These are phyloP conservation scores for Pyrenula massariospora DNA, from an alignment of 495 filamentous ascomycete species.

Conservation along the genomic window DNA sequence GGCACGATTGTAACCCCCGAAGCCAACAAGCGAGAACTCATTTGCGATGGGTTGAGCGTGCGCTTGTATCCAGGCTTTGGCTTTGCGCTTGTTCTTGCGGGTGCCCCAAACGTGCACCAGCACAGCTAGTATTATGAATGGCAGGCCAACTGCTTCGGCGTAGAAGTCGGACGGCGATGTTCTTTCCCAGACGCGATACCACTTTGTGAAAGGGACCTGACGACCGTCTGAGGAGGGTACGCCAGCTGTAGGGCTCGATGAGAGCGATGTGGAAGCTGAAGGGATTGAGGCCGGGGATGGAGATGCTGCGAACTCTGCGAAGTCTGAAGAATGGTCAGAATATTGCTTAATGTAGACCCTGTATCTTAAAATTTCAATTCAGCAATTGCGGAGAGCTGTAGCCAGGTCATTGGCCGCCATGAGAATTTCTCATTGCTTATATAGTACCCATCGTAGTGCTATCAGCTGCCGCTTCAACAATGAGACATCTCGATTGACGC, in stretches of 20 bases:
- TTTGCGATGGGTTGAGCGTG: conserved; percentile 57
- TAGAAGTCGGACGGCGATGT: conserved; percentile 69
- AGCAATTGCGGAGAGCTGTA: too few species aligned
- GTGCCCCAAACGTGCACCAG: conserved; percentile 75
- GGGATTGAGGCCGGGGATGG: conserved; percentile 45
- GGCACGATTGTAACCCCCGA: conserved; percentile 31
- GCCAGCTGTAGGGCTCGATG: conserved; percentile 14
- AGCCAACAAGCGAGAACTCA: conserved; percentile 89
- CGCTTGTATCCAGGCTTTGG: conserved; percentile 67
- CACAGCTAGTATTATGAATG: conserved; percentile 60
- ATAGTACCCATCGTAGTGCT: too few species aligned
- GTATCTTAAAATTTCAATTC: too few species aligned
- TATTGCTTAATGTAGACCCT: background rate
- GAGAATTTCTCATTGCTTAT: too few species aligned
- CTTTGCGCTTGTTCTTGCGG: conserved; percentile 64
- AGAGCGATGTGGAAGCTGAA: conserved; percentile 34
- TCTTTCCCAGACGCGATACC: conserved; percentile 95
- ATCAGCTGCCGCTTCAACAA: too few species aligned
- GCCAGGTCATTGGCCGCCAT: too few species aligned
- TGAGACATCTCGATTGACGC: too few species aligned
- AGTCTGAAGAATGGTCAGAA: conserved; percentile 47
- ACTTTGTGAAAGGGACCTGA: conserved; percentile 65
- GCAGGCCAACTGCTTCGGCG: conserved; percentile 72
- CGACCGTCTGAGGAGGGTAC: too few species aligned
- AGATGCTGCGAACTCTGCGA: conserved; percentile 66